Evolutionary conservation across 2,329 filamentous ascomycete species (phyloP), one percentile per base, ranked within the genome.

Genomic region (Aphanoascus verrucosus): DNA sequence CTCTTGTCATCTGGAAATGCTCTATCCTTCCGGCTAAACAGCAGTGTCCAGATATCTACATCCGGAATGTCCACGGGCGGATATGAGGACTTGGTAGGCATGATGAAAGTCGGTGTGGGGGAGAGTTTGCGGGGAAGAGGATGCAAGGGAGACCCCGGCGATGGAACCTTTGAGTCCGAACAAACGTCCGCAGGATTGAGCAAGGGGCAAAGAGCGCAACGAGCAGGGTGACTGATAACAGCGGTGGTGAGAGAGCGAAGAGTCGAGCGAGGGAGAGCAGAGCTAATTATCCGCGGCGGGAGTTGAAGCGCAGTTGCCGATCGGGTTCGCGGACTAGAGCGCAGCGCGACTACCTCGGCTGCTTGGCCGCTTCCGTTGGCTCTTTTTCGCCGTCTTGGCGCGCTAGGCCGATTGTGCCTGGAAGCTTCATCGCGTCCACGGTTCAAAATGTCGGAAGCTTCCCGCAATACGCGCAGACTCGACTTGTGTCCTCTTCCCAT

Each of bases 21-120:
- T 59, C 72, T 80, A 59, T 84, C 75, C 59, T 80, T 82, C 54
- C 78, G 74, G 61, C 89, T 83, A 63, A 94, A 89, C 44, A 94
- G 72, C 55, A 89, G 82, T 0, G 77, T 77, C 86, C 87, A 95
- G 47, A 94, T 65, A 67, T 94, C 88, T 53, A 83, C 70, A 60
- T 84, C 72, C 0, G 90, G 89, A 40, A 95, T 83, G 17, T 82
- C 74, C 37, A 93, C 63, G 6, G 75, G 67, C 1, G 81, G 75
- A 64, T 83, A 88, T 0, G 72, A 71, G 2, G 88, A 89, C 45
- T 80, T 73, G 62, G 83, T 77, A 56, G 86, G 84, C 88, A 94
- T 94, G 23, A 40, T 52, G 40, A 37, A 14, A 34, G 23, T 15
- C 19, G 49, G 31, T 17, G 19, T 4, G 12, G 44, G 20, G 44